Evolutionary conservation across 495 filamentous ascomycete genomes (phyloP).

Genomic region (Penicillium canariense): DNA sequence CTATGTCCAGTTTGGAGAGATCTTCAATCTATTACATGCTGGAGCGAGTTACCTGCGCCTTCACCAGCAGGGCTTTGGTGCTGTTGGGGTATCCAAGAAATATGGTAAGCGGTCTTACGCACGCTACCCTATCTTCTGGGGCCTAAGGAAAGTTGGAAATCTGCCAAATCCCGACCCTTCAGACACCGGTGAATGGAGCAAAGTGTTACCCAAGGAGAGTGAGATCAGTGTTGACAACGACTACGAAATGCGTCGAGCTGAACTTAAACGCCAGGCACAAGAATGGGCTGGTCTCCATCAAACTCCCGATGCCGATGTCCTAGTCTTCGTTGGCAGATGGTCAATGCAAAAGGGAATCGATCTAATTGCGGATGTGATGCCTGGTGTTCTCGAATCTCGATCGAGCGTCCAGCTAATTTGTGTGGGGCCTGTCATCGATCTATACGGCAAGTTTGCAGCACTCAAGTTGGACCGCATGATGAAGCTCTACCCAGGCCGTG

Average conservation of each 20-base stretch:
- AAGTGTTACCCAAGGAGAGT: slow-evolving; percentile 49
- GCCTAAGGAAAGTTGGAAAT: slow-evolving; percentile 65
- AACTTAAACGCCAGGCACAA: slow-evolving; percentile 66
- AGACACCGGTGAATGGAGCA: slow-evolving; percentile 68
- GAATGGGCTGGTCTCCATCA: slow-evolving; percentile 72
- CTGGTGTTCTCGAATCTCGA: slow-evolving; percentile 65
- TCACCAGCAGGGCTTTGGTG: slow-evolving; percentile 72
- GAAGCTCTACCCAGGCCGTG: slow-evolving; percentile 71
- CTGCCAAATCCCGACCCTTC: slow-evolving; percentile 75
- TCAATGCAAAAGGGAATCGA: slow-evolving; percentile 78
- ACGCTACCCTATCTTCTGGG: slow-evolving; percentile 78
- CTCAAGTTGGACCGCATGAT: slow-evolving; percentile 70
- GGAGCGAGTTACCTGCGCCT: slow-evolving; percentile 71
- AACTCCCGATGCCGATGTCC: slow-evolving; percentile 65
- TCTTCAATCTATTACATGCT: slow-evolving; percentile 72
- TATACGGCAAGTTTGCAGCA: slow-evolving; percentile 76
- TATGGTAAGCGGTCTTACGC: slow-evolving; percentile 74
- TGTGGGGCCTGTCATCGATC: slow-evolving; percentile 72
- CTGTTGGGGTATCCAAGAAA: slow-evolving; percentile 71
- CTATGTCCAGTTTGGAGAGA: slow-evolving; percentile 61
- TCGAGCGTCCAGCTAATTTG: slow-evolving; percentile 68
- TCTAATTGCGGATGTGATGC: slow-evolving; percentile 75
- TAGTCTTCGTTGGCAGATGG: slow-evolving; percentile 80
- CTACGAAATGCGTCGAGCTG: slow-evolving; percentile 56
- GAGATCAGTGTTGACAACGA: slow-evolving; percentile 55